Evolutionary conservation across 139 green algal species (phyloP).

Genomic region (Microglena sp.): DNA sequence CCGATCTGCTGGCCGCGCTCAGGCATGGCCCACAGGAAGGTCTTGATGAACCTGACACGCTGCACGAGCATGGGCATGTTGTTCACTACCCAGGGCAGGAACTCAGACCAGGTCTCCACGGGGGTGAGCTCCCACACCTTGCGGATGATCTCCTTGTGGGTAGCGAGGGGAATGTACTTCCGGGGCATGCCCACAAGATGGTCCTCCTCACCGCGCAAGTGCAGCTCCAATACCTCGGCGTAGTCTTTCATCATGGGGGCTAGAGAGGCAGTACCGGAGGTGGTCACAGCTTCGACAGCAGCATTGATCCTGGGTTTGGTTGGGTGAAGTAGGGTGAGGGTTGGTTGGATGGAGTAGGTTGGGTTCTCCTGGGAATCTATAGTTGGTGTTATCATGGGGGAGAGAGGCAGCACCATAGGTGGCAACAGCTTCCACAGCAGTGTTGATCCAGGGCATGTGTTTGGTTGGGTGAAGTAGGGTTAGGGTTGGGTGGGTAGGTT

Average conservation of each 20-base stretch:
- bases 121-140: constrained; percentile 11
- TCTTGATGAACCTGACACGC: constrained; percentile 37
- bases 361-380: no score
- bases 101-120: constrained; percentile 23
- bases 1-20: constrained; percentile 30
- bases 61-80: constrained; percentile 32
- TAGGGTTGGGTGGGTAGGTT: no score
- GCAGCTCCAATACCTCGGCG: constrained; percentile 1
- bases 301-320: neutral
- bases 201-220: constrained; percentile 32
- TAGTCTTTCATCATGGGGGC: neutral
- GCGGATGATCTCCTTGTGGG: constrained; percentile 20
- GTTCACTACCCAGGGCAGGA: constrained; percentile 34
- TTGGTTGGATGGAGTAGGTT: constrained; percentile 1
- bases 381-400: no score
- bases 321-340: neutral
- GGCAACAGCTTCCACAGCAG: neutral
- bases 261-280: neutral
- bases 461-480: neutral
- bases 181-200: constrained; percentile 30
- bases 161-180: constrained; percentile 27
- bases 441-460: neutral
- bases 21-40: constrained; percentile 43
- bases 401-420: neutral
- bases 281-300: neutral